Conservation (phyloP, 164 flowering plant genomes). For the Dillenia turbinata region DNA sequence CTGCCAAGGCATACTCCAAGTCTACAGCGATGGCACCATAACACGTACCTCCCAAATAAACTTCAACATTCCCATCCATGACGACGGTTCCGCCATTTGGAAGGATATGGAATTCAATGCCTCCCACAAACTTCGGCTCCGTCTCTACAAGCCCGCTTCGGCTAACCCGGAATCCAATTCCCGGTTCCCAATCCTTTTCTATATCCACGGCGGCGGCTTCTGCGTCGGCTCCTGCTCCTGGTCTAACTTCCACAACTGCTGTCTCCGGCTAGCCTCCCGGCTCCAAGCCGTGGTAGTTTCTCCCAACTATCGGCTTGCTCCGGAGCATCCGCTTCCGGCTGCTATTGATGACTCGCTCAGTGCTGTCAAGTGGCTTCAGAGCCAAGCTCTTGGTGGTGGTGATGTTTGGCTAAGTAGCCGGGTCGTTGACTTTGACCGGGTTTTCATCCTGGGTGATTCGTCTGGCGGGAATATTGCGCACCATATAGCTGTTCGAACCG, state of each 20-base stretch:
- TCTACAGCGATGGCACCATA: constrained; percentile 55
- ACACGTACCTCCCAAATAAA: constrained; percentile 15
- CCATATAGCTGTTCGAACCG: constrained; percentile 45
- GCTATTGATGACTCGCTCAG: constrained; percentile 42
- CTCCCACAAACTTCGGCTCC: constrained; percentile 40
- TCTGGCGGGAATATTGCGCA: constrained; percentile 67
- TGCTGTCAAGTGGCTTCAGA: constrained; percentile 45
- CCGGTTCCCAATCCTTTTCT: constrained; percentile 39
- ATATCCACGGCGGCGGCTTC: constrained; percentile 71
- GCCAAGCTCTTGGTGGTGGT: constrained; percentile 18
- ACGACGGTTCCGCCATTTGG: constrained; percentile 34
- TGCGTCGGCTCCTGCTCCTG: constrained; percentile 52
- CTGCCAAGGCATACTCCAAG: constrained; percentile 39
- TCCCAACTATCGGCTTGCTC: constrained; percentile 65
- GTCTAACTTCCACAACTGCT: constrained; percentile 50
- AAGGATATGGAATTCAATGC: constrained; percentile 38
- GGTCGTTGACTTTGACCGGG: constrained; percentile 41
- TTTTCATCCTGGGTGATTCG: constrained; percentile 52
- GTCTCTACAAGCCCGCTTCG: constrained; percentile 44
- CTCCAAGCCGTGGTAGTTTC: constrained; percentile 44
- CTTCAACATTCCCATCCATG: constrained; percentile 13
- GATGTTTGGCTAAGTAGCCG: constrained; percentile 5
- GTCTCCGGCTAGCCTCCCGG: constrained; percentile 37
- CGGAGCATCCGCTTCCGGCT: constrained; percentile 67
- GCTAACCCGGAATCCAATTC: not conserved